phyloP scores from a whole-genome alignment of 768 basidiomycete species.

The Nevesoporus exiguus region DNA sequence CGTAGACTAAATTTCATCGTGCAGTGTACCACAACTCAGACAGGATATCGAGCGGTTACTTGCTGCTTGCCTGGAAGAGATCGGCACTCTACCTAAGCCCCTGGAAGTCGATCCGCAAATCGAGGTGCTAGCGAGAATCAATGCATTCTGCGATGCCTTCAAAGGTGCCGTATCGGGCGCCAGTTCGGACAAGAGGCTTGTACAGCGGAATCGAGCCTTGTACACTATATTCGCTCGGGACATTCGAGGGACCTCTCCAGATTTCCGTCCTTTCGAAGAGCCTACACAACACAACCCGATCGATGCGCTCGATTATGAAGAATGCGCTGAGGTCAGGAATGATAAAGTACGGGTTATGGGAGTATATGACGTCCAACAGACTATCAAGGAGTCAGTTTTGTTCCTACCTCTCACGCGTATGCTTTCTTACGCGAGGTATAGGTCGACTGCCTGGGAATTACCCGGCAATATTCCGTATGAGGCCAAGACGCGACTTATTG shows the following conservation, averaged over 20 bases:
- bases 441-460: conserved; percentile 42
- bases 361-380: conserved; percentile 32
- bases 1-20: too few relatives aligned
- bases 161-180: conserved; percentile 32
- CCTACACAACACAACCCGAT: conserved; percentile 11
- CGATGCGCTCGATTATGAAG: conserved; percentile 10
- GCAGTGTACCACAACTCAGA: conserved; percentile 47
- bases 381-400: conserved; percentile 36
- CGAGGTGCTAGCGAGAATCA: conserved; percentile 44
- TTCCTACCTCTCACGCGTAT: not conserved
- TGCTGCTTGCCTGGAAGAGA: conserved; percentile 27
- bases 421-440: conserved; percentile 13
- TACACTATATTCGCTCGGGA: conserved; percentile 34
- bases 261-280: conserved; percentile 36
- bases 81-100: conserved; percentile 40
- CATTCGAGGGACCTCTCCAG: conserved; percentile 39
- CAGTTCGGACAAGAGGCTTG: conserved; percentile 34
- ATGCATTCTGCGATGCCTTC: conserved; percentile 42
- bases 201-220: conserved; percentile 32
- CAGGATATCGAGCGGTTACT: conserved; percentile 40
- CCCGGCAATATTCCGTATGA: conserved; percentile 39
- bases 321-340: not conserved
- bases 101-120: conserved; percentile 39
- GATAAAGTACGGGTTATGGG: conserved; percentile 20
- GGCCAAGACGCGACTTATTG: conserved; percentile 38